These are phyloP conservation scores for Allodekkera sacchari DNA, from an alignment of 805 yeast genomes.

Conservation along the genomic window DNA sequence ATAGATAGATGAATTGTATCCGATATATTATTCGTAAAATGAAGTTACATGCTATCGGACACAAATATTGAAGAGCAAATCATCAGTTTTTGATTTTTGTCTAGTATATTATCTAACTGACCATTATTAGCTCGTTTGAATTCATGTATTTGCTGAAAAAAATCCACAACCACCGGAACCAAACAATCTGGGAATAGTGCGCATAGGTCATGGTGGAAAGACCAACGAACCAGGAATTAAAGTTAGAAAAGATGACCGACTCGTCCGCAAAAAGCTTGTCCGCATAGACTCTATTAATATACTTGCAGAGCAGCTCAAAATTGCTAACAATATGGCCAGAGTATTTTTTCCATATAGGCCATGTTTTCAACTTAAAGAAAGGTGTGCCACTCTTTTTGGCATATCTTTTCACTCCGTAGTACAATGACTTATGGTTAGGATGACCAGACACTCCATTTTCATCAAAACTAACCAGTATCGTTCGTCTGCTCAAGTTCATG, in stretches of 20 bases:
- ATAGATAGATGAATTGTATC: slow-evolving; percentile 1
- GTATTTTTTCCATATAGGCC: slow-evolving; percentile 36
- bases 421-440: slow-evolving; percentile 71
- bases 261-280: not conserved
- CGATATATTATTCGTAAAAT: slow-evolving; percentile 1
- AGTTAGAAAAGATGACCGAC: slow-evolving; percentile 29
- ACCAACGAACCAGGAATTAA: slow-evolving; percentile 31
- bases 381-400: slow-evolving; percentile 9
- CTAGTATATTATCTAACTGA: too few species aligned
- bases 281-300: slow-evolving; percentile 1
- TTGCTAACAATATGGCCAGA: slow-evolving; percentile 37
- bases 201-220: slow-evolving; percentile 73
- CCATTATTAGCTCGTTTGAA: slow-evolving; percentile 52
- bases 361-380: slow-evolving; percentile 24
- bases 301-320: slow-evolving; percentile 23
- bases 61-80: slow-evolving; percentile 1
- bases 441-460: slow-evolving; percentile 75
- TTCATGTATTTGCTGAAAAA: slow-evolving; percentile 67
- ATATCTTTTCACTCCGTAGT: slow-evolving; percentile 38
- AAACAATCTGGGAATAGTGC: slow-evolving; percentile 85
- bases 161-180: slow-evolving; percentile 93
- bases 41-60: not conserved
- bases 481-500: slow-evolving; percentile 10
- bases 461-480: slow-evolving; percentile 68
- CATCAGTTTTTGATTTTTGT: too few species aligned